A percentile compares a stretch with the other conserved stretches of the same genome.
Evolutionary conservation across 805 yeast species (phyloP).

Genomic region (Jamesozyma lodderae): DNA sequence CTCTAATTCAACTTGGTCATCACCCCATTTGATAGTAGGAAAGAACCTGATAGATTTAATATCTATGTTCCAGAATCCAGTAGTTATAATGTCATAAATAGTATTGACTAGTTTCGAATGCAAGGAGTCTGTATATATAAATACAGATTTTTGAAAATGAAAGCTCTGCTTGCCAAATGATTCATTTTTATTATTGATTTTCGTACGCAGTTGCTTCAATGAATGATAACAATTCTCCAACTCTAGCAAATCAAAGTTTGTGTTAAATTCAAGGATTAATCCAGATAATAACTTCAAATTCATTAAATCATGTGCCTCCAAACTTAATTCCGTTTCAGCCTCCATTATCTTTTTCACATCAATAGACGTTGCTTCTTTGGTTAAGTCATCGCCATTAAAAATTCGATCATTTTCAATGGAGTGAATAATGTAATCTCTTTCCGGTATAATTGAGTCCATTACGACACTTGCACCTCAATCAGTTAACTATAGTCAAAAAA

Average conservation of each 20-base stretch:
- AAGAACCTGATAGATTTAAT: slow-evolving; percentile 10
- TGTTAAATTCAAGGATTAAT: slow-evolving; percentile 22
- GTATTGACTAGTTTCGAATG: slow-evolving; percentile 18
- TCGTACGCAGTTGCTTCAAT: slow-evolving; percentile 19
- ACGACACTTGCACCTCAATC: no score
- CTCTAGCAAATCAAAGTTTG: slow-evolving; percentile 22
- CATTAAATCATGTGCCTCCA: slow-evolving; percentile 15
- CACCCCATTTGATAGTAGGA: slow-evolving; percentile 5
- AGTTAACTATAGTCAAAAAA: no score
- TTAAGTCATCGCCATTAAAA: background rate
- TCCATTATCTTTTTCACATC: slow-evolving; percentile 6
- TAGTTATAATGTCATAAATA: slow-evolving; percentile 11
- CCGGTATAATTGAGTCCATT: slow-evolving; percentile 1
- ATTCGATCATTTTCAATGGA: slow-evolving; percentile 6
- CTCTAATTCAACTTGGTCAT: slow-evolving; percentile 11
- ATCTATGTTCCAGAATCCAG: slow-evolving; percentile 20
- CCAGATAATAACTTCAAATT: slow-evolving; percentile 15
- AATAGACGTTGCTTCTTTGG: background rate
- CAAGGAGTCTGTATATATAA: slow-evolving; percentile 19
- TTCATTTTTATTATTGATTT: slow-evolving; percentile 12
- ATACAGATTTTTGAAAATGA: slow-evolving; percentile 23
- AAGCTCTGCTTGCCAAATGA: slow-evolving; percentile 15
- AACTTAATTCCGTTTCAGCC: slow-evolving; percentile 14
- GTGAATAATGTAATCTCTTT: slow-evolving; percentile 1
- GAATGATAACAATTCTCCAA: slow-evolving; percentile 29